phyloP scores from a whole-genome alignment of 176 grass and related monocot genomes.

The Musa schizocarpa region DNA sequence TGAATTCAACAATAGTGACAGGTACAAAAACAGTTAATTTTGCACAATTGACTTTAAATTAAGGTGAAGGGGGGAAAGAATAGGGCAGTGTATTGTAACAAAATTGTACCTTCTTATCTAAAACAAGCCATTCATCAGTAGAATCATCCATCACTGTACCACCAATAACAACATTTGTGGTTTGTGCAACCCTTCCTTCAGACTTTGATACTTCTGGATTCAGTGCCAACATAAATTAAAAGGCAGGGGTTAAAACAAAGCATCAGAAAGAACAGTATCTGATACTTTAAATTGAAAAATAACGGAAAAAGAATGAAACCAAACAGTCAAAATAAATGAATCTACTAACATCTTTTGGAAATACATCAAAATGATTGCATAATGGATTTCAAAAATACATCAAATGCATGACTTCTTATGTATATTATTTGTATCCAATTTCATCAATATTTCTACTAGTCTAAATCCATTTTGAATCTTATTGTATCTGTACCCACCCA shows the following conservation, averaged over 20 bases:
- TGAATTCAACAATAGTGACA: background rate
- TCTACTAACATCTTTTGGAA: no score
- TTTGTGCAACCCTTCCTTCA: slow-evolving; percentile 70
- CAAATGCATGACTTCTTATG: no score
- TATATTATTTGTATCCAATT: no score
- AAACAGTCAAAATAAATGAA: no score
- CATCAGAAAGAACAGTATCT: background rate
- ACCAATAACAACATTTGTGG: slow-evolving; percentile 90
- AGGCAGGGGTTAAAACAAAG: background rate
- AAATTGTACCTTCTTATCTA: slow-evolving; percentile 78
- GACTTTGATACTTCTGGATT: slow-evolving; percentile 74
- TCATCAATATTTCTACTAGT: no score
- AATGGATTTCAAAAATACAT: no score
- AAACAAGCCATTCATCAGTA: slow-evolving; percentile 76
- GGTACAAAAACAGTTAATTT: background rate
- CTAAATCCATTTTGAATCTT: no score
- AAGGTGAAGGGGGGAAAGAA: background rate
- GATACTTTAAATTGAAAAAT: no score
- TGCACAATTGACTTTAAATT: background rate
- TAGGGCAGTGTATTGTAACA: no score
- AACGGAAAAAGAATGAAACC: no score
- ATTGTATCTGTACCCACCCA: no score
- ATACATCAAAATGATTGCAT: no score
- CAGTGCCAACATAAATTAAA: slow-evolving; percentile 1
- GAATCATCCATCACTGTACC: slow-evolving; percentile 83